These are phyloP conservation scores for Botrytis fragariae DNA, from an alignment of 2,329 filamentous ascomycete species.

Conservation along the genomic window DNA sequence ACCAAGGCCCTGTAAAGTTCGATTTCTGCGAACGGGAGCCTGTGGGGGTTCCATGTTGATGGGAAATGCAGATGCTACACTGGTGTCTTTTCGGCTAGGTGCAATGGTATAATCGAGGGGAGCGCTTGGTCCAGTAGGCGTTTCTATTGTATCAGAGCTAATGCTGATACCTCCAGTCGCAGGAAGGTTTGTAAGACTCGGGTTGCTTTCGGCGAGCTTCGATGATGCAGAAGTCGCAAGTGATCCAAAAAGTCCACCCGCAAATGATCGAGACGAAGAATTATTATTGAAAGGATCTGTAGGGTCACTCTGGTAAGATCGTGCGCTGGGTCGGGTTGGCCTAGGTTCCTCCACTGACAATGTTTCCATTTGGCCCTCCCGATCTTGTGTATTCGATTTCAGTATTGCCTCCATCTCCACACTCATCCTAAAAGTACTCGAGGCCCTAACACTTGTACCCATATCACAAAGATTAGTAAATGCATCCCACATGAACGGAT, in stretches of 20 bases:
- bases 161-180: constrained; percentile 35
- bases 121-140: constrained; percentile 53
- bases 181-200: constrained; percentile 38
- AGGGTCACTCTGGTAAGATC: constrained; percentile 30
- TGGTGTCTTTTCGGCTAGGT: constrained; percentile 34
- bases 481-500: constrained; percentile 98
- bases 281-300: constrained; percentile 40
- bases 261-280: constrained; percentile 30
- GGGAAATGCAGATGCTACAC: constrained; percentile 32
- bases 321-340: constrained; percentile 24
- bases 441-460: constrained; percentile 75
- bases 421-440: constrained; percentile 81
- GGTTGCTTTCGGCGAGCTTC: constrained; percentile 40
- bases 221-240: constrained; percentile 33
- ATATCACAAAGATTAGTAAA: constrained; percentile 86
- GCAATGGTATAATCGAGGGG: constrained; percentile 39
- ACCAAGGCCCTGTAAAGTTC: constrained; percentile 37
- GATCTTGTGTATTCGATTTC: constrained; percentile 33
- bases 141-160: constrained; percentile 60
- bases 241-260: constrained; percentile 37
- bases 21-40: constrained; percentile 45
- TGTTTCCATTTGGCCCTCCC: background rate
- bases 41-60: constrained; percentile 45
- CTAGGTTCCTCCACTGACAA: background rate
- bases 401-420: constrained; percentile 57